Evolutionary conservation across 306 rosid species (phyloP).

Genomic region (Prunus armeniaca): DNA sequence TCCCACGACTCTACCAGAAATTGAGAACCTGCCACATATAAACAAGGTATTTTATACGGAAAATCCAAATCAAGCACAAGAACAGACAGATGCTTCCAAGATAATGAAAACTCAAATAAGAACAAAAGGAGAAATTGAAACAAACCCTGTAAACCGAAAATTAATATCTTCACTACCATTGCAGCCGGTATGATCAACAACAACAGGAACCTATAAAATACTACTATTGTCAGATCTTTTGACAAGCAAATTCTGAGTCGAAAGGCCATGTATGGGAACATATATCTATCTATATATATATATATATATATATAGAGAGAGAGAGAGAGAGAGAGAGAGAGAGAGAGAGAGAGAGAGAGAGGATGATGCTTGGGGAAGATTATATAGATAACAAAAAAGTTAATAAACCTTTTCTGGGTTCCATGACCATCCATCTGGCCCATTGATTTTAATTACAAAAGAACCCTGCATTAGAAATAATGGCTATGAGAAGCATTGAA

Average conservation of each 20-base stretch:
- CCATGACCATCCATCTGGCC: conserved; percentile 99
- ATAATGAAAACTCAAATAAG: conserved; percentile 2
- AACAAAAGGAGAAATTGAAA: conserved; percentile 5
- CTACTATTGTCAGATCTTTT: conserved; percentile 9
- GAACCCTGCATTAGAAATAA: conserved; percentile 66
- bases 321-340: no score
- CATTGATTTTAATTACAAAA: conserved; percentile 72
- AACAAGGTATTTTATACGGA: conserved; percentile 15
- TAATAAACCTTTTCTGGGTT: conserved; percentile 72
- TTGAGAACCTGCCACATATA: conserved; percentile 61
- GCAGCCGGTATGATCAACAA: conserved; percentile 84
- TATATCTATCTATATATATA: no score
- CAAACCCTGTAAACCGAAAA: conserved; percentile 88
- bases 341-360: neutral
- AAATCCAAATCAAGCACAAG: conserved; percentile 20
- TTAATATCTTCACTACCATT: conserved; percentile 91
- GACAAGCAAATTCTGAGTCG: conserved; percentile 15
- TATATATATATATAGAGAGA: no score
- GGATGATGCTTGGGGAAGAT: neutral
- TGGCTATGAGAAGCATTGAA: conserved; percentile 31
- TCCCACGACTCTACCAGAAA: conserved; percentile 90
- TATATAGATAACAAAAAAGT: neutral
- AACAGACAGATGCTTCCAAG: conserved; percentile 18
- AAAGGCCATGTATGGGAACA: neutral
- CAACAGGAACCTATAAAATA: conserved; percentile 66